Evolutionary conservation across 2,329 filamentous ascomycete species (phyloP), one percentile per base, ranked within the genome.

Genomic region (Paradendryphiella salina): DNA sequence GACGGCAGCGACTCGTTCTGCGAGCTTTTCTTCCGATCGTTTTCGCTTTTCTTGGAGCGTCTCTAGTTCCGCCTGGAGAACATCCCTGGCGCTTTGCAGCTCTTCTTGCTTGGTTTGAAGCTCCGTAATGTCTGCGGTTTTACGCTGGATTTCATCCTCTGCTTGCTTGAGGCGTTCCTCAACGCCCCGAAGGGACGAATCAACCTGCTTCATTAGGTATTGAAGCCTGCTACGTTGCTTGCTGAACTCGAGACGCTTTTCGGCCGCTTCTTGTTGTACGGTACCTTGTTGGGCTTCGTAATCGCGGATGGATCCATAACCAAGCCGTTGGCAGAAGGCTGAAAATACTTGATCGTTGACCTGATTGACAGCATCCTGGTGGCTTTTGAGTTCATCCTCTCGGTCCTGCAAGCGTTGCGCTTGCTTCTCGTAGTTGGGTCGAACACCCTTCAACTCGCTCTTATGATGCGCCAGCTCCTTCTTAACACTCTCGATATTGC

Each of bases 251-350:
- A 89, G 85, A 56, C 90, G 90, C 77, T 92, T 92, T 73, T 94
- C 86, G 0, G 87, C 86, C 36, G 89, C 89, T 70, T 97, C 90
- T 71, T 96, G 90, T 73, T 97, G 92, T 40, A 96, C 78, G 34
- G 88, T 91, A 40, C 94, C 93, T 74, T 97, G 94, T 61, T 95
- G 92, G 20, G 88, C 88, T 70, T 97, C 91, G 66, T 97, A 99
- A 50, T 90, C 89, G 51, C 93, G 89, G 58, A 99, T 95, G 65
- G 95, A 87, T 50, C 84, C 81, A 71, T 96, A 97, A 0, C 92
- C 90, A 15, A 96, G 84, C 47, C 89, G 85, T 63, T 85, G 83
- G 76, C 94, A 99, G 76, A 99, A 99, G 33, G 80, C 80, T 17
- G 81, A 80, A 72, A 96, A 99, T 23, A 99, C 82, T 62, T 91